Evolutionary conservation across 2,329 filamentous ascomycete genomes (phyloP), one percentile per base, ranked within the genome.

Genomic region (Claviceps sp.): DNA sequence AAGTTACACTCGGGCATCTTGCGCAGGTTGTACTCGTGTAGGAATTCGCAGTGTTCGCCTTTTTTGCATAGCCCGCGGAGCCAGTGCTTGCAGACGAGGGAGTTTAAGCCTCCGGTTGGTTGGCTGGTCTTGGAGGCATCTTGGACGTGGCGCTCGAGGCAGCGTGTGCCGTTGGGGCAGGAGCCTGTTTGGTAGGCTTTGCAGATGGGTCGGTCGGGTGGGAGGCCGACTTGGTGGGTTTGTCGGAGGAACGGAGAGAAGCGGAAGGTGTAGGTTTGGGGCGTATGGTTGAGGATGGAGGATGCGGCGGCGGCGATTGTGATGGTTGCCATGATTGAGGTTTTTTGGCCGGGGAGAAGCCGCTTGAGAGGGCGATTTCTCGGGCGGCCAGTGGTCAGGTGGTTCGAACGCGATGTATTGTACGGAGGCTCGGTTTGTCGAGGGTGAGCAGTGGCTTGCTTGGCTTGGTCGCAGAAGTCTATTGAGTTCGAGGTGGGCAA

Each of bases 1-100:
- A 95, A 95, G 64, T 95, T 95, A 72, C 93, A 98, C 72, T 97
- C 93, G 56, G 93, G 90, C 88, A 97, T 97, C 69, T 93, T 90
- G 57, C 93, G 84, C 60, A 98, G 79, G 71, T 98, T 97, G 75
- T 96, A 98, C 71, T 97, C 93, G 76, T 98, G 93, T 48, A 97
- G 76, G 63, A 97, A 98, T 73, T 98, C 93, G 81, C 93, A 98
- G 59, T 83, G 81, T 64, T 96, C 85, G 62, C 91, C 93, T 71
- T 97, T 97, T 67, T 98, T 98, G 76, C 93, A 98, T 20, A 98
- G 81, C 0, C 90, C 91, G 58, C 94, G 87, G 63, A 97, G 82
- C 84, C 93, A 97, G 76, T 97, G 93, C 73, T 98, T 98, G 81
- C 93, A 98, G 55, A 98, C 91, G 16, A 97, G 81, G 64, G 79